Evolutionary conservation across 2,329 filamentous ascomycete genomes (phyloP).

Genomic region (Fusarium mangiferae): DNA sequence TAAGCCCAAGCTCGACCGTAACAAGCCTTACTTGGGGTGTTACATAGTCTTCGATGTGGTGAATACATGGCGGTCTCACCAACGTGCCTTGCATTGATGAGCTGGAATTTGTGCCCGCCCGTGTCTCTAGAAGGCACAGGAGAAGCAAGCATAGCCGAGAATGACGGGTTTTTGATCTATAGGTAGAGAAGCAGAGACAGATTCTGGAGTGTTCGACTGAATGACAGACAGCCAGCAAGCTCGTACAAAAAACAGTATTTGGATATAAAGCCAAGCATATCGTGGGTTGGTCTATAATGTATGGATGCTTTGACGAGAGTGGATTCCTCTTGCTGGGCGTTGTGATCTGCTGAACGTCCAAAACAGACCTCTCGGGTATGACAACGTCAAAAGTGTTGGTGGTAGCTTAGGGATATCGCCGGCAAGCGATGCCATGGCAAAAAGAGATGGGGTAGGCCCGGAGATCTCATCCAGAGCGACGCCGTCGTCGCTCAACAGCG

Average conservation of each 20-base stretch:
- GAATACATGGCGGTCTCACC: conserved; percentile 38
- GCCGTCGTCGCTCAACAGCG: conserved; percentile 37
- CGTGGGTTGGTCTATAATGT: conserved; percentile 24
- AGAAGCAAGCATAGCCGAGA: conserved; percentile 43
- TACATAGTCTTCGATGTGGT: conserved; percentile 32
- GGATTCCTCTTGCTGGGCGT: conserved; percentile 9
- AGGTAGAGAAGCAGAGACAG: conserved; percentile 19
- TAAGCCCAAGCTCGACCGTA: conserved; percentile 10
- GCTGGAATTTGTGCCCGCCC: conserved; percentile 17
- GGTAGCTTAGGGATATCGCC: conserved; percentile 22
- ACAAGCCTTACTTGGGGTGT: conserved; percentile 14
- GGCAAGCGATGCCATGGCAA: conserved; percentile 33
- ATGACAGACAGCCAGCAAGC: conserved; percentile 10
- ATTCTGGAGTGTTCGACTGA: conserved; percentile 15
- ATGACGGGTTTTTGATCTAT: conserved; percentile 26
- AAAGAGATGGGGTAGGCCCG: conserved; percentile 25
- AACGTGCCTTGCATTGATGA: conserved; percentile 32
- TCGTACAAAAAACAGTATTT: conserved; percentile 35
- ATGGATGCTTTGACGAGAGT: conserved; percentile 39
- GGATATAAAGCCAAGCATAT: conserved; percentile 23
- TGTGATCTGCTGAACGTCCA: conserved; percentile 27
- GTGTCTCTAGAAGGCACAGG: conserved; percentile 26
- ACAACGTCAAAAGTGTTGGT: conserved; percentile 23
- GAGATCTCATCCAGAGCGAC: conserved; percentile 37
- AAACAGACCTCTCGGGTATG: conserved; percentile 36